A percentile compares a stretch with the other conserved stretches of the same genome.
phyloP scores from a whole-genome alignment of 179 eudicot species.

The Camellia oleifera region DNA sequence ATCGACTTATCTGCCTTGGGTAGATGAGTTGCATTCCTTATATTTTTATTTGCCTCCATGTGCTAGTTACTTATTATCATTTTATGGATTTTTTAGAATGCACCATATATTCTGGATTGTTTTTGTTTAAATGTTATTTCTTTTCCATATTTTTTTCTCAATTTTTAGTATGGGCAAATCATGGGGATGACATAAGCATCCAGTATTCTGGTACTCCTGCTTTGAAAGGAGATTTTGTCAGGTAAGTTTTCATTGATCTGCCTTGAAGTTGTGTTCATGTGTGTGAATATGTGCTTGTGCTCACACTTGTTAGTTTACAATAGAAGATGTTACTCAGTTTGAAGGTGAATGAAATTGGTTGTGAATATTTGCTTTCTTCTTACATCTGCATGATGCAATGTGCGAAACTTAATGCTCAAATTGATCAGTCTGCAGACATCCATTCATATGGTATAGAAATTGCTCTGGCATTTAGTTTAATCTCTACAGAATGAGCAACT shows the following conservation, averaged over 20 bases:
- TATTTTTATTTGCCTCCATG: not conserved
- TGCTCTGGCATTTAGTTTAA: not conserved
- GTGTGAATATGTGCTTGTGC: not conserved
- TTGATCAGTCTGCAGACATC: not conserved
- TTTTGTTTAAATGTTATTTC: conserved; percentile 12
- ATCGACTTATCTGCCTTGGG: not conserved
- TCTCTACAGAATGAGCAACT: not conserved
- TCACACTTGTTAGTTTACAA: not conserved
- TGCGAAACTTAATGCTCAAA: not conserved
- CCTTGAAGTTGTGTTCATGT: not conserved
- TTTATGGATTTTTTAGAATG: not conserved
- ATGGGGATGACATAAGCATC: conserved; percentile 95
- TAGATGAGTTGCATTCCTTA: not conserved
- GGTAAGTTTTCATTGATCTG: conserved; percentile 44
- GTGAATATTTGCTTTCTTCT: not conserved
- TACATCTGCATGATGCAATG: not conserved
- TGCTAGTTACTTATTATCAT: conserved; percentile 9
- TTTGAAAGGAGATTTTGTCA: conserved; percentile 95
- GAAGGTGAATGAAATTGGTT: not conserved
- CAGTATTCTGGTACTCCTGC: conserved; percentile 99
- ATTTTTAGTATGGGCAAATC: conserved; percentile 93
- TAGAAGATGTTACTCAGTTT: not conserved
- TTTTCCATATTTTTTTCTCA: conserved; percentile 3
- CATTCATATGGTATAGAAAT: not conserved
- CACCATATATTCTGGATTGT: not conserved